A percentile compares a stretch with the other conserved stretches of the same genome.
phyloP scores from a whole-genome alignment of 2,329 filamentous ascomycete species.

The Podosphaera leucotricha region DNA sequence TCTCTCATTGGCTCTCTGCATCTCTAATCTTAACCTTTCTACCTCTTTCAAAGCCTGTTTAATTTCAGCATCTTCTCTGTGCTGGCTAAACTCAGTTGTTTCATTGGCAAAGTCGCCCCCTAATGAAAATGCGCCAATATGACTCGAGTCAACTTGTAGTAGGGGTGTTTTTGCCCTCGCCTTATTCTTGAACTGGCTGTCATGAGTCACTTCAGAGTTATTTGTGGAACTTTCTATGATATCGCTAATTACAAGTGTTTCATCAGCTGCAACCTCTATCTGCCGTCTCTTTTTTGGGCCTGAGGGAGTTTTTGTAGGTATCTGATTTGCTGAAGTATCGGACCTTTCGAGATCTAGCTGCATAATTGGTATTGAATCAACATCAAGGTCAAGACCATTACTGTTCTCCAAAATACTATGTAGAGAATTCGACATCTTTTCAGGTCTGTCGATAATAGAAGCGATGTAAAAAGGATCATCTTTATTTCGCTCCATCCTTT shows the following conservation, averaged over 20 bases:
- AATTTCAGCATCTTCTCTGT: constrained; percentile 73
- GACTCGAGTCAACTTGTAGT: constrained; percentile 70
- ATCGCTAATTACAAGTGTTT: constrained; percentile 37
- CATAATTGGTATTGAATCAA: constrained; percentile 92
- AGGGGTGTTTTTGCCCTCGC: constrained; percentile 36
- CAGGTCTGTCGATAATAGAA: constrained; percentile 30
- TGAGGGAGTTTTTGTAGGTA: constrained; percentile 15
- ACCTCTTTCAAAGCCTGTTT: constrained; percentile 70
- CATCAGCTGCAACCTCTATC: constrained; percentile 48
- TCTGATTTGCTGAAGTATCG: constrained; percentile 6
- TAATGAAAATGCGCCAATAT: constrained; percentile 49
- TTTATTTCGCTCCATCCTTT: constrained; percentile 58
- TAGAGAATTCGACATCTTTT: constrained; percentile 34
- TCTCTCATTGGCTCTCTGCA: constrained; percentile 61
- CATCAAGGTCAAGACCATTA: constrained; percentile 60
- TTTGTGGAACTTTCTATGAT: constrained; percentile 25
- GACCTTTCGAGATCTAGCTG: constrained; percentile 51
- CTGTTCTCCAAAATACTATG: constrained; percentile 50
- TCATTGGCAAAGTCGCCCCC: constrained; percentile 23
- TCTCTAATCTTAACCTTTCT: constrained; percentile 63
- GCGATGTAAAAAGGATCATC: constrained; percentile 94
- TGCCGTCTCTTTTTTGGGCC: constrained; percentile 26
- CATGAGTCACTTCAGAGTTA: constrained; percentile 29
- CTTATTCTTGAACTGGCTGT: constrained; percentile 25
- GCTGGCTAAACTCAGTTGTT: constrained; percentile 32